Percentiles rank a stretch among this genome's conserved stretches.
Evolutionary conservation across 805 yeast species (phyloP).

Genomic region (Starmerella powellii): DNA sequence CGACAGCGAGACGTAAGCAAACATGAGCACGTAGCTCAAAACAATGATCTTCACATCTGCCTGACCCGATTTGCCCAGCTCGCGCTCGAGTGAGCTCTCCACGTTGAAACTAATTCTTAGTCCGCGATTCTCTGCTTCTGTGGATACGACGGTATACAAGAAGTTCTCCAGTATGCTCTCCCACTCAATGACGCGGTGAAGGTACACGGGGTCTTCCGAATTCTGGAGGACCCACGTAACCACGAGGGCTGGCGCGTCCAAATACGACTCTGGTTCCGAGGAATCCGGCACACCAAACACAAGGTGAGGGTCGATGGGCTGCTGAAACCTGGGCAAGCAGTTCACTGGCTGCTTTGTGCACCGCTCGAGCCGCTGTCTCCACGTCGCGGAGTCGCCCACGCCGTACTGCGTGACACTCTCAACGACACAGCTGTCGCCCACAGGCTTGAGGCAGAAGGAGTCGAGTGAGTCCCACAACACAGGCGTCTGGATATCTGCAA

Average conservation of each 20-base stretch:
- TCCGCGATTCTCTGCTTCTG: constrained; percentile 41
- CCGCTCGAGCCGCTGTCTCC: constrained; percentile 42
- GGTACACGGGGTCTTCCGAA: constrained; percentile 28
- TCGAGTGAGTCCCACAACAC: constrained; percentile 33
- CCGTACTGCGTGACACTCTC: constrained; percentile 81
- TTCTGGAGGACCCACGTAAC: constrained; percentile 61
- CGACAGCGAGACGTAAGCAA: constrained; percentile 73
- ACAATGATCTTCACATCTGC: constrained; percentile 62
- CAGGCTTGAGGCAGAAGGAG: constrained; percentile 73
- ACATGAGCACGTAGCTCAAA: constrained; percentile 74
- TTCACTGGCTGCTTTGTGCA: constrained; percentile 77
- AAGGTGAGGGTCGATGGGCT: constrained; percentile 63
- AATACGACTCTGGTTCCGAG: constrained; percentile 30
- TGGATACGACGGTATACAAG: constrained; percentile 33
- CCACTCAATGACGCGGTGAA: constrained; percentile 39
- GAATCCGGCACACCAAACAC: constrained; percentile 42
- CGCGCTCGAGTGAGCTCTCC: constrained; percentile 73
- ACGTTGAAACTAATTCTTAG: constrained; percentile 63
- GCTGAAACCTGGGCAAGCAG: constrained; percentile 83
- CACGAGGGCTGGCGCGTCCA: constrained; percentile 59
- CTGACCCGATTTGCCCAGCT: constrained; percentile 67
- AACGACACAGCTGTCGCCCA: constrained; percentile 62
- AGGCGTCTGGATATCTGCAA: constrained; percentile 29
- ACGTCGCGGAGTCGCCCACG: constrained; percentile 47
- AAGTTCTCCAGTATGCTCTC: constrained; percentile 55